Evolutionary conservation across 371 early-diverging fungal species (phyloP).

Genomic region (Mucor ambiguus): DNA sequence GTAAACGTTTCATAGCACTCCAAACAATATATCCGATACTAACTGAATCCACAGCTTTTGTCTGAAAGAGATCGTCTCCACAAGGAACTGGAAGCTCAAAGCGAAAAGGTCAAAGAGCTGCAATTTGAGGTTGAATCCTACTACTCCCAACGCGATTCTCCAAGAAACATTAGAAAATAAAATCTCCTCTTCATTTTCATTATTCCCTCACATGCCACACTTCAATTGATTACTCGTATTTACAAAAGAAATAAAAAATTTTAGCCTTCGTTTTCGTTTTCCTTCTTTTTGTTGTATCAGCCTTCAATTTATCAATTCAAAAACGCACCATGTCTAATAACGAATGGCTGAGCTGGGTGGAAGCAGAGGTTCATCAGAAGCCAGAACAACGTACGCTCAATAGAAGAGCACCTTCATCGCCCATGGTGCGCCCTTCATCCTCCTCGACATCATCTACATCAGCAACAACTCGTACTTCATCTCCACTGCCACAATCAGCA

Average conservation of each 20-base stretch:
- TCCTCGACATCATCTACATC: neutral
- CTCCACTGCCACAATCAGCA: neutral
- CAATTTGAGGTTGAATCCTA: conserved; percentile 78
- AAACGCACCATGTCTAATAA: neutral
- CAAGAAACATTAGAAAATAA: conserved; percentile 36
- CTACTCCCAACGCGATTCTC: conserved; percentile 43
- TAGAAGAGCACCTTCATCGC: neutral
- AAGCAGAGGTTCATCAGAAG: neutral
- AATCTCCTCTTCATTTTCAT: conserved; percentile 4
- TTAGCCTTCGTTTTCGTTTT: neutral
- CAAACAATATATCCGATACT: neutral
- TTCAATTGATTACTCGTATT: neutral
- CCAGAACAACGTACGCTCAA: neutral
- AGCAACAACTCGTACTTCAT: neutral
- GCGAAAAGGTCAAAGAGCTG: conserved; percentile 84
- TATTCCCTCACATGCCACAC: neutral
- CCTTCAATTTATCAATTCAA: neutral
- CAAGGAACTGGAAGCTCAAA: conserved; percentile 93
- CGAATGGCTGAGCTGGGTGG: conserved; percentile 8
- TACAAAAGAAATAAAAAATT: neutral
- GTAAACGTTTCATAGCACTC: conserved; percentile 32
- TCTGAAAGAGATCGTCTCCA: conserved; percentile 95
- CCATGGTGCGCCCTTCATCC: neutral
- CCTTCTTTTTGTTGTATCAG: neutral
- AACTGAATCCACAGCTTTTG: conserved; percentile 67